These are phyloP conservation scores for Hypoxylon perforatum DNA, from an alignment of 495 filamentous ascomycete species.

Conservation along the genomic window DNA sequence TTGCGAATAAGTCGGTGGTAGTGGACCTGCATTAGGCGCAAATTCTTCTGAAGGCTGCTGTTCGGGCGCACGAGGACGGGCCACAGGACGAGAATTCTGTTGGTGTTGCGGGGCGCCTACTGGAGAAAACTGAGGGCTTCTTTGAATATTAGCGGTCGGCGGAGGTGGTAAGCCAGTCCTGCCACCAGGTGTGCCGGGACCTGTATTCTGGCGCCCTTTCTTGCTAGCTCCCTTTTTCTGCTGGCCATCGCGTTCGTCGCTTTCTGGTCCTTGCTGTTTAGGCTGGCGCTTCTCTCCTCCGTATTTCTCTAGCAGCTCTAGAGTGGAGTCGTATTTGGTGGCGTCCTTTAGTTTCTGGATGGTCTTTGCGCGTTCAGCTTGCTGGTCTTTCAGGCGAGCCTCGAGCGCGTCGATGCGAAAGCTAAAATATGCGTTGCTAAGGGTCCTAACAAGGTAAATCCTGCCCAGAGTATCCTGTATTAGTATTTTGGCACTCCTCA, in stretches of 20 bases:
- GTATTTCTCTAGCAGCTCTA: constrained; percentile 94
- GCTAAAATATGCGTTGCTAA: constrained; percentile 76
- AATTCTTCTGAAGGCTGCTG: constrained; percentile 60
- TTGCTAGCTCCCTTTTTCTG: constrained; percentile 23
- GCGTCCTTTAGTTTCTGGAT: constrained; percentile 94
- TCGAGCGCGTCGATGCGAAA: constrained; percentile 78
- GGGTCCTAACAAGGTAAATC: constrained; percentile 73
- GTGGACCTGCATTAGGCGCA: constrained; percentile 70
- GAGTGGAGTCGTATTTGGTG: constrained; percentile 94
- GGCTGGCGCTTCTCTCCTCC: constrained; percentile 65
- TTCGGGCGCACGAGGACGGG: constrained; percentile 40
- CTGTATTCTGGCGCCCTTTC: constrained; percentile 35
- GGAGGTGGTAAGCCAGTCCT: constrained; percentile 76
- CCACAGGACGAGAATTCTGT: constrained; percentile 20
- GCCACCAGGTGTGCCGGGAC: constrained; percentile 39
- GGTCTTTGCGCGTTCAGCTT: constrained; percentile 81
- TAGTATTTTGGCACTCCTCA: constrained; percentile 23
- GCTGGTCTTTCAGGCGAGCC: constrained; percentile 73
- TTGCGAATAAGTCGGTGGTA: constrained; percentile 48
- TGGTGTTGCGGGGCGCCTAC: constrained; percentile 40
- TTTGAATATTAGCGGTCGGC: constrained; percentile 86
- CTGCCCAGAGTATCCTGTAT: constrained; percentile 51
- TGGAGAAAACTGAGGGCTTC: constrained; percentile 34
- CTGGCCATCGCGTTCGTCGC: constrained; percentile 22
- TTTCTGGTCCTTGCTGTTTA: constrained; percentile 48